Percentiles rank a stretch among this genome's conserved stretches.
Evolutionary conservation across 371 early-diverging fungal genomes (phyloP).

Genomic region (Funneliformis caledonium): DNA sequence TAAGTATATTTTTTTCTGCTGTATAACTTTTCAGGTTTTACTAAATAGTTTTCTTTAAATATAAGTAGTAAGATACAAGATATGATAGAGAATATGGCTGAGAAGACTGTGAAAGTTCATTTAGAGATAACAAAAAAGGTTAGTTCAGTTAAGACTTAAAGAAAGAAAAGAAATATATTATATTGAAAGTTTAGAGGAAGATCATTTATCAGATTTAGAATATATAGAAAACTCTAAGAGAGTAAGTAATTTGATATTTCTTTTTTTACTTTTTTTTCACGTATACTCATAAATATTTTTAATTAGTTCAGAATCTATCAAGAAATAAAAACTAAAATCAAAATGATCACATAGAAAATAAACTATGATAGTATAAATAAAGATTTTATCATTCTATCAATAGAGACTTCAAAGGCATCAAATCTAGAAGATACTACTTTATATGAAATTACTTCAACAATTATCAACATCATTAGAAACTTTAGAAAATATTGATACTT

Average conservation of each 20-base stretch:
- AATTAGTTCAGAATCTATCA: not conserved
- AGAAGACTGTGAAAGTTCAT: not conserved
- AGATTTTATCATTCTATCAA: no score
- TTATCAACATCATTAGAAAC: not conserved
- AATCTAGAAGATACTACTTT: no score
- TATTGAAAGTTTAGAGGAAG: no score
- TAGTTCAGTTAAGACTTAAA: no score
- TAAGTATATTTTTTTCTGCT: conserved; percentile 3
- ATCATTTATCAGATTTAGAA: not conserved
- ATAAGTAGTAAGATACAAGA: conserved; percentile 15
- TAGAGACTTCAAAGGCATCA: no score
- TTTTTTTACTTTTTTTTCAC: not conserved
- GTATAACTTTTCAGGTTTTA: conserved; percentile 22
- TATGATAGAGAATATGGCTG: conserved; percentile 21
- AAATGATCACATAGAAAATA: not conserved
- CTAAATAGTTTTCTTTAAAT: conserved; percentile 16
- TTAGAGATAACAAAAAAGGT: not conserved
- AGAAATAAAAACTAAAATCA: not conserved
- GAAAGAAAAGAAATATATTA: not conserved
- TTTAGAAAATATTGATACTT: conserved; percentile 4
- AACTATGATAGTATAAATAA: not conserved
- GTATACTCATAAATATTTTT: not conserved
- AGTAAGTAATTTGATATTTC: conserved; percentile 16
- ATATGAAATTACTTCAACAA: not conserved
- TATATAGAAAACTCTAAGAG: not conserved